phyloP scores from a whole-genome alignment of 139 green algal genomes.

The Mychonastes homosphaera region DNA sequence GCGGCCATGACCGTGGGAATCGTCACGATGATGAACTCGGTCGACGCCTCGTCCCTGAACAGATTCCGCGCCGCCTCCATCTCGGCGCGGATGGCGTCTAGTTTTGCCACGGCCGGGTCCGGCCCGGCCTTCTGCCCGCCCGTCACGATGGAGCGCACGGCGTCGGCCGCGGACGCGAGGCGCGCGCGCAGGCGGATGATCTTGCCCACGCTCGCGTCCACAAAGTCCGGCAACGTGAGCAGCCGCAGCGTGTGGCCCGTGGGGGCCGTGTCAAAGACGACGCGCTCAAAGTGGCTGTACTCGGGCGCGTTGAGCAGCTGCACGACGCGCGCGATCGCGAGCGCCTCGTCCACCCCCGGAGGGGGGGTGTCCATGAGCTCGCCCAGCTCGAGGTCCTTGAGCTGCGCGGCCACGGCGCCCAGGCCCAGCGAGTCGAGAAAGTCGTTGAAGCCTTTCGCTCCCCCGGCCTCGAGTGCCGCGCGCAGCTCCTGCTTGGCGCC shows the following conservation, averaged over 20 bases:
- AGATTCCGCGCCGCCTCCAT: conserved; percentile 80
- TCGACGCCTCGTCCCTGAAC: conserved; percentile 75
- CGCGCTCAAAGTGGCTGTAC: conserved; percentile 80
- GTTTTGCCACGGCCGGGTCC: conserved; percentile 43
- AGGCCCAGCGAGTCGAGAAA: conserved; percentile 74
- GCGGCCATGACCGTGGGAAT: conserved; percentile 96
- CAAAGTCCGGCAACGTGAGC: conserved; percentile 91
- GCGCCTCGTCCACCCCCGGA: conserved; percentile 85
- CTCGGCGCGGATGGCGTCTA: neutral
- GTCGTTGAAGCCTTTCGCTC: conserved; percentile 36
- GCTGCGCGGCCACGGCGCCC: conserved; percentile 58
- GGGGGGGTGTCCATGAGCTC: conserved; percentile 96
- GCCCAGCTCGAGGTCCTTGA: conserved; percentile 72
- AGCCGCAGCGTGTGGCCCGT: conserved; percentile 95
- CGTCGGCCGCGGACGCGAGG: conserved; percentile 37
- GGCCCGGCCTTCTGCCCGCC: conserved; percentile 41
- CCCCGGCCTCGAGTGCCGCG: conserved; percentile 20
- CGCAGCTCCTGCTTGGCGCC: conserved; percentile 57
- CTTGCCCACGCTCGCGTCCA: conserved; percentile 55
- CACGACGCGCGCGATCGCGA: conserved; percentile 81
- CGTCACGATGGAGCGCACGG: conserved; percentile 79
- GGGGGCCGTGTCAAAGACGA: conserved; percentile 97
- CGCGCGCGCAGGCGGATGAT: conserved; percentile 68
- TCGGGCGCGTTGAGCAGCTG: conserved; percentile 70
- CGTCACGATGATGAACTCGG: conserved; percentile 94